Base-by-base conservation (phyloP, 257 asterid genomes). In the Verbena officinalis region DNA sequence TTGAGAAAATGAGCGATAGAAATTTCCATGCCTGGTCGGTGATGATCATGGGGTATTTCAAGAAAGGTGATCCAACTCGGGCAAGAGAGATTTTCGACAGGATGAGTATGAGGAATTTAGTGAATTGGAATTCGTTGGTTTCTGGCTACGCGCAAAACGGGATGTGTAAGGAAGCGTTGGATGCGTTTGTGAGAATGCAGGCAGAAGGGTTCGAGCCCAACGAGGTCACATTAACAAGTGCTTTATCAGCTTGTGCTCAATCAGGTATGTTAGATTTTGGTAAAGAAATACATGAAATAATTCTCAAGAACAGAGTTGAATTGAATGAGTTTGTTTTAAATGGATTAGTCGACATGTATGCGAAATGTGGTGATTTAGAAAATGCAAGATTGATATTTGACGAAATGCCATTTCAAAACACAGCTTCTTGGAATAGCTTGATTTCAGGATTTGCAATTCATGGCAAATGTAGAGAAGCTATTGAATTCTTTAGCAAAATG, bases 111-210 rank as follows among this genome's bases (percentile, higher is more conserved):
- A 83, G 87, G 80, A 88, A 88, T 70, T 75, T 86, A 82, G 96
- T 91, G 75, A 75, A 56, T 55, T 88, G 96, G 98, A 91, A 88
- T 71, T 77, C 94, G 0, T 60, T 86, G 77, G 81, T 91, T 21
- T 80, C 91, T n/a, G 95, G 98, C 8, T 91, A 81, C 46, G 84
- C 91, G 5, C 95, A 91, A 55, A 84, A 86, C 55, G 91, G 96
- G 56, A 60, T 73, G 73, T 84, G 72, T 17, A 48, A 77, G 31
- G 86, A 83, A 66, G 88, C 82, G 1, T 56, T 84, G 45, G 84
- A 67, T 56, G 80, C 91, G 17, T 91, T 84, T 71, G 48, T 2
- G 30, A 73, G 67, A 55, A 88, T 88, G 96, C 86, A 63, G 59
- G 66, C 9, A 59, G 85, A 84, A 36, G 84, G 85, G 39, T 80